Percentiles rank a stretch among this genome's conserved stretches.
Conservation (phyloP, 2,329 filamentous ascomycete species). For the Pyricularia sp. region DNA sequence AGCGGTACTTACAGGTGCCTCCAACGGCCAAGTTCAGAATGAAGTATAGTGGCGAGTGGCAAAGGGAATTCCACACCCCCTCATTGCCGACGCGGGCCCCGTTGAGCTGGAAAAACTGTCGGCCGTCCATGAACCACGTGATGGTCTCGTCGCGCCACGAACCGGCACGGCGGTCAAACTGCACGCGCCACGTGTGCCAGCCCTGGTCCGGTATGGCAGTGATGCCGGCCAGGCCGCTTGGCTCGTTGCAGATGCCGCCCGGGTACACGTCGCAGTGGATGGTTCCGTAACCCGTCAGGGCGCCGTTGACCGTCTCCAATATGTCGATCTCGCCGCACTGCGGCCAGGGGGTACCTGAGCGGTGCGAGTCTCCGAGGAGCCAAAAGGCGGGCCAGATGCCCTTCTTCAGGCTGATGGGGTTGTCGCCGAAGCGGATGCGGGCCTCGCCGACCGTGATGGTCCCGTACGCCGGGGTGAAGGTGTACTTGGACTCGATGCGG, state of each 20-base stretch:
- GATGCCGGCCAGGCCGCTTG: conserved; percentile 25
- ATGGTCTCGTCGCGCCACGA: conserved; percentile 35
- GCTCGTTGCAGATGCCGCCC: conserved; percentile 38
- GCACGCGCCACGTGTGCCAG: conserved; percentile 38
- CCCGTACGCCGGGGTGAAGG: conserved; percentile 32
- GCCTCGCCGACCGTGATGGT: conserved; percentile 32
- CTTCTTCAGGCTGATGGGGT: conserved; percentile 27
- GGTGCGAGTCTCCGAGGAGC: conserved; percentile 37
- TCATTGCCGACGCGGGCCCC: conserved; percentile 20
- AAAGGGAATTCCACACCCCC: conserved; percentile 28
- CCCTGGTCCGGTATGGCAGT: conserved; percentile 30
- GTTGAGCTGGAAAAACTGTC: conserved; percentile 29
- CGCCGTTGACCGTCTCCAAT: conserved; percentile 38
- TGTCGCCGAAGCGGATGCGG: conserved; percentile 32
- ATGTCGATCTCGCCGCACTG: conserved; percentile 41
- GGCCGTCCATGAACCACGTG: conserved; percentile 36
- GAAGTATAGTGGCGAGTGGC: conserved; percentile 10
- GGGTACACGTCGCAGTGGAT: conserved; percentile 34
- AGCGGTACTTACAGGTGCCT: conserved; percentile 28
- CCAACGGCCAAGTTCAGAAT: conserved; percentile 12
- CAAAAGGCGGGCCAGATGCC: conserved; percentile 47
- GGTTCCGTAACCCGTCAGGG: conserved; percentile 34
- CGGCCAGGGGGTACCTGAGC: conserved; percentile 36
- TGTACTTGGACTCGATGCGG: conserved; percentile 36
- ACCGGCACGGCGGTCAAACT: conserved; percentile 31